Evolutionary conservation across 1,284 basidiomycete genomes (phyloP).

Genomic region (Anthracocystis walkeri): DNA sequence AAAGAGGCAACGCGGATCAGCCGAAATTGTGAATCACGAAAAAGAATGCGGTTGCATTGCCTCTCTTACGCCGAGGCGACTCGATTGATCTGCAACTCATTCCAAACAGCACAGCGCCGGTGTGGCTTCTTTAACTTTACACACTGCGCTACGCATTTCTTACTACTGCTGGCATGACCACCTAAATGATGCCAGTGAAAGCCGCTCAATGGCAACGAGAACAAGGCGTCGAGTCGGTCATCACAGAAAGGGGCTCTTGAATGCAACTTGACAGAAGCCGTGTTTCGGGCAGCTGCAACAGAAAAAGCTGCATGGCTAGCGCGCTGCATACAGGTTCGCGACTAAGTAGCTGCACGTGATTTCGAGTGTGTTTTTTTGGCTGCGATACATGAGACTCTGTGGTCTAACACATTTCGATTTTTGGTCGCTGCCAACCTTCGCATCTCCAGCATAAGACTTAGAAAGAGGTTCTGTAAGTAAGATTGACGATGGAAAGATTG

Average conservation of each 20-base stretch:
- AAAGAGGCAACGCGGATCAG: conserved; percentile 1
- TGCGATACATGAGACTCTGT: neutral
- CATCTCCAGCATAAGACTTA: neutral
- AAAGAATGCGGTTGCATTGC: neutral
- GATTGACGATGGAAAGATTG: neutral
- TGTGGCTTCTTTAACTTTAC: neutral
- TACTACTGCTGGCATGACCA: too few relatives aligned
- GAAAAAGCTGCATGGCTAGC: conserved; percentile 24
- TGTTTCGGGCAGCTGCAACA: conserved; percentile 15
- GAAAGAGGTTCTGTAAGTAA: neutral
- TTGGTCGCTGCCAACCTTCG: neutral
- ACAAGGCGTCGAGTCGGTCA: neutral
- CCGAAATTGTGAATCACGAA: neutral
- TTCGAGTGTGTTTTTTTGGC: neutral
- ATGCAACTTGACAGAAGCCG: neutral
- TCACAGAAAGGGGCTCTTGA: conserved; percentile 4
- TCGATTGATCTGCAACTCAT: conserved; percentile 1
- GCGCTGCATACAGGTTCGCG: conserved; percentile 40
- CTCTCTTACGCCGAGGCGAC: neutral
- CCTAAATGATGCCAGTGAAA: too few relatives aligned
- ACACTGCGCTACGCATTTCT: neutral
- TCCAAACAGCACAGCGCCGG: conserved; percentile 13
- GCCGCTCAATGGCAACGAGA: neutral
- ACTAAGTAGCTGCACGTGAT: conserved; percentile 32
- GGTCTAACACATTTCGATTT: conserved; percentile 4